Evolutionary conservation across 768 basidiomycete genomes (phyloP), one percentile per base, ranked within the genome.

Genomic region (Fistulinella prunicolor): DNA sequence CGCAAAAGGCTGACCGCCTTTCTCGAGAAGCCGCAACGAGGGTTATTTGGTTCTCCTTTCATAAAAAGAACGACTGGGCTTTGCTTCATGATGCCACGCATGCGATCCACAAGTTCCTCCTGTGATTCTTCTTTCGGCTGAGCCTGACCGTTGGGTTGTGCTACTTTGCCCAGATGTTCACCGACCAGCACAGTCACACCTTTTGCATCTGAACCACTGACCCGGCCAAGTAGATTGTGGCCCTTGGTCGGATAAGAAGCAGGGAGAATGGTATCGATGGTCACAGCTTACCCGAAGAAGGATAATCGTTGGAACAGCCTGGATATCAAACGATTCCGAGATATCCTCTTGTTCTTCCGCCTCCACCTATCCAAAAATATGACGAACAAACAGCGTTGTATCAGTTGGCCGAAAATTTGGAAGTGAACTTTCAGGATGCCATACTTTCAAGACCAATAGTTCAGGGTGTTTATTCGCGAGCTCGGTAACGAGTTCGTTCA

Each of bases 261-360:
- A n/a, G n/a, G n/a, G n/a, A n/a, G n/a, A n/a, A n/a, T n/a, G n/a
- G n/a, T n/a, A n/a, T n/a, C n/a, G n/a, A n/a, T n/a, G n/a, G n/a
- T n/a, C n/a, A n/a, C n/a, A 35, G 58, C 80, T 38, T 53, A 94
- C 95, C 54, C 83, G 75, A 17, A 99, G 80, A 45, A 99, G 67
- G 41, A 97, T 64, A 60, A 93, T 86, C 0, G 83, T 71, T 0
- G 96, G 96, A 10, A 98, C 96, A 17, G 87, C 81, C 57, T 93
- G 84, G 50, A 99, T 81, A 7, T 91, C 86, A 60, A 98, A 98
- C 10, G 89, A 90, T 59, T 96, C 94, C 5, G 92, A 75, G 48
- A 99, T 94, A 40, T 94, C 93, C 13, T 74, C 58, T 52, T 89
- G 82, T 14, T 70, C 68, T 65, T 94, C 91, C 3, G 91, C 93